Evolutionary conservation across 176 grass and related monocot genomes (phyloP).

Genomic region (Pontederia crassipes): DNA sequence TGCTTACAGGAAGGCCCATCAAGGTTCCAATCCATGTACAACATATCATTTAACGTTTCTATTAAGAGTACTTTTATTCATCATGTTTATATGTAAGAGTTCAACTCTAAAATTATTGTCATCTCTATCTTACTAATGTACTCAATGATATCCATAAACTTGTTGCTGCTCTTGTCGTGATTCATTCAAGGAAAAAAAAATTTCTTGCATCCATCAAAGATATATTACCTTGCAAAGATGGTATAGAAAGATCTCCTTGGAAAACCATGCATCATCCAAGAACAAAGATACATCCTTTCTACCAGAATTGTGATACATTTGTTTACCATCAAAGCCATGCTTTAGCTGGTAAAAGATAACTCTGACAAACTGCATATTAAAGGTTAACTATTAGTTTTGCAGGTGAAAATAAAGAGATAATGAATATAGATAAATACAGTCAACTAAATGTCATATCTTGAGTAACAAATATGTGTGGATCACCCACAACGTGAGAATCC

Average conservation of each 20-base stretch:
- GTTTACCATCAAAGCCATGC: slow-evolving; percentile 53
- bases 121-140: no score
- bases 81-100: no score
- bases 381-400: not conserved
- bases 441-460: not conserved
- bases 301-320: slow-evolving; percentile 20
- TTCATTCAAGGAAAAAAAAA: no score
- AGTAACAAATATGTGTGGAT: no score
- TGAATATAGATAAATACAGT: not conserved
- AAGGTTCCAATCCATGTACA: no score
- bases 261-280: slow-evolving; percentile 85
- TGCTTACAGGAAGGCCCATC: no score
- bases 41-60: no score
- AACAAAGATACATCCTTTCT: slow-evolving; percentile 35
- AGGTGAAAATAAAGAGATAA: not conserved
- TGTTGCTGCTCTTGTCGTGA: no score
- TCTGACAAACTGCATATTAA: slow-evolving; percentile 58
- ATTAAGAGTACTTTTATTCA: no score
- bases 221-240: slow-evolving; percentile 75
- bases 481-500: no score
- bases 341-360: slow-evolving; percentile 67
- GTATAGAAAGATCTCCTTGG: slow-evolving; percentile 68
- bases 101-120: no score
- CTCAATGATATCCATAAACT: no score
- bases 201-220: not conserved